Evolutionary conservation across 331 rosid genomes (phyloP), one percentile per base, ranked within the genome.

Genomic region (Quercus tomentella): DNA sequence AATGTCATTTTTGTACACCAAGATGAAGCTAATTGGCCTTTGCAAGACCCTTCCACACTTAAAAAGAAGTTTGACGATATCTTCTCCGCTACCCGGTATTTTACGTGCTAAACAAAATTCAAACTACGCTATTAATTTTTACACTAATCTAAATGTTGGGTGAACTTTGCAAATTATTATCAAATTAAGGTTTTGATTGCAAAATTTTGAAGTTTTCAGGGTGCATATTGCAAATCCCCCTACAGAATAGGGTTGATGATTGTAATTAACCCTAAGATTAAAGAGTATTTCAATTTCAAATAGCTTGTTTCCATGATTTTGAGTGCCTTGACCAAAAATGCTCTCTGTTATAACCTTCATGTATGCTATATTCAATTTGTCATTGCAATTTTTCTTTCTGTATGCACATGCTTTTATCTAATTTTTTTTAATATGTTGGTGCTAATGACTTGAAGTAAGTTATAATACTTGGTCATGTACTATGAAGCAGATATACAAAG

Each of bases 21-120:
- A 81, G 99, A 95, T 80, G 99, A 95, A 88, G 99, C 99, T 23
- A 95, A 95, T 76, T 95, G 99, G 99, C 99, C 98, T 18, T 80
- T 95, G 69, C 99, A 95, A 81, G 99, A 95, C 85, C 89, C 98
- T 85, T 95, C 99, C 68, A 93, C 99, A 1, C 77, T 95, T 45
- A 95, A 95, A 87, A 95, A 95, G 76, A 95, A 95, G 83, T 95
- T 95, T 62, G 98, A 95, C 26, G 99, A 95, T 73, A 95, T 93
- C 85, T 95, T 95, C 80, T 95, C 99, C 12, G 98, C 99, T 4
- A 95, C 99, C 22, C 88, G 96, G 98, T 93, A 92, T 61, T 58
- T 9, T 70, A 72, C 62, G 21, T 74, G 3, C 52, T 30, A 71
- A 41, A 31, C 35, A 33, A 5, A 33, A 5, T 6, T 33, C n/a